Evolutionary conservation across 768 basidiomycete species (phyloP).

Genomic region (Dioszegia hungarica): DNA sequence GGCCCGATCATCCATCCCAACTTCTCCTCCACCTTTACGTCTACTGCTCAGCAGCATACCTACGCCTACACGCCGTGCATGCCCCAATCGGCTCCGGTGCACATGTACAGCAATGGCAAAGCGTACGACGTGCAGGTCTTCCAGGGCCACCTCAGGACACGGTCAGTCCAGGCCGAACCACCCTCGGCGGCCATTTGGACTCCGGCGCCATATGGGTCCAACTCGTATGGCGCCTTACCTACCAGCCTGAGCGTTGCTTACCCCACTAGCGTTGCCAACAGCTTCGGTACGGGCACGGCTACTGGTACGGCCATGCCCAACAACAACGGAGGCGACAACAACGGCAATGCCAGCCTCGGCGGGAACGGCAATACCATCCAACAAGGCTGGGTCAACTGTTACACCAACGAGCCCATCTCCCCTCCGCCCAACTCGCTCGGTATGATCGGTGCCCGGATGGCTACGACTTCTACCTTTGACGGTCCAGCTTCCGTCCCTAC

Average conservation of each 20-base stretch:
- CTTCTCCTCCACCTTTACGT: too few species aligned
- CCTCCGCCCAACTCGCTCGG: conserved; percentile 5
- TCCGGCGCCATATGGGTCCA: conserved; percentile 8
- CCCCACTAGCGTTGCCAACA: neutral
- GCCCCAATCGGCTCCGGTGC: conserved; percentile 10
- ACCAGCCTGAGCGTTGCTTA: too few species aligned
- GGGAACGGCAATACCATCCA: neutral
- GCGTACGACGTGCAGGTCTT: conserved; percentile 8
- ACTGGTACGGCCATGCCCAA: too few species aligned
- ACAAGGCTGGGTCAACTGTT: conserved; percentile 5
- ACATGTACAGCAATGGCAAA: too few species aligned
- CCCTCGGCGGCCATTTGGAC: conserved; percentile 31
- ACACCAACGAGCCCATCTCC: conserved; percentile 2
- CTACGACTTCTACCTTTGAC: neutral
- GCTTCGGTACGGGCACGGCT: neutral
- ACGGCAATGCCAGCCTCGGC: too few species aligned
- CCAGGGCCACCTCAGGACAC: conserved; percentile 28
- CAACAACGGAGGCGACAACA: too few species aligned
- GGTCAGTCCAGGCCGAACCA: conserved; percentile 36
- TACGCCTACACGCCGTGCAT: too few species aligned
- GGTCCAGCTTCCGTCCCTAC: neutral
- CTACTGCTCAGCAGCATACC: too few species aligned
- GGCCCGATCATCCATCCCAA: too few species aligned
- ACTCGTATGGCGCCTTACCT: neutral
- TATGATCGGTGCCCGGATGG: conserved; percentile 5